These are phyloP conservation scores for Zoysia japonica DNA, from an alignment of 176 grass and related monocot species.

Conservation along the genomic window DNA sequence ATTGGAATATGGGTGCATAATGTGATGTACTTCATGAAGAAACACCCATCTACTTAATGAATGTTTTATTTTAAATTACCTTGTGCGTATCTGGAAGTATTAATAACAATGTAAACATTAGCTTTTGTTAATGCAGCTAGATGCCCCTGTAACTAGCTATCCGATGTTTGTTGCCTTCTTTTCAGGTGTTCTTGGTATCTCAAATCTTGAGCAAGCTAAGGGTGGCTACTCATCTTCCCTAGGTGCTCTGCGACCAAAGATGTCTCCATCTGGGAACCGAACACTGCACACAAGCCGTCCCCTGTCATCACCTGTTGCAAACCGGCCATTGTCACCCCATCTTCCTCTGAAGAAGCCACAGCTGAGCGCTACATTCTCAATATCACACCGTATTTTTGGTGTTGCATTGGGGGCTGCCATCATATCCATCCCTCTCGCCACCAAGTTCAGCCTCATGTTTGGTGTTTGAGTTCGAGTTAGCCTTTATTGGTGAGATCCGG, in stretches of 20 bases:
- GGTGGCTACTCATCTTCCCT: slow-evolving; percentile 23
- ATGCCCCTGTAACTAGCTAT: not conserved
- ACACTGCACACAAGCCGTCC: slow-evolving; percentile 48
- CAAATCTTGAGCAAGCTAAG: slow-evolving; percentile 38
- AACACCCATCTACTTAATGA: not conserved
- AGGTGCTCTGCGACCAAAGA: slow-evolving; percentile 24
- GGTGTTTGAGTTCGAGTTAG: slow-evolving; percentile 50
- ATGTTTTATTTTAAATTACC: not conserved
- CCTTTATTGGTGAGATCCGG: not conserved
- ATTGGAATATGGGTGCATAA: not conserved
- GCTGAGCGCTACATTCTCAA: slow-evolving; percentile 67
- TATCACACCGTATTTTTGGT: slow-evolving; percentile 82
- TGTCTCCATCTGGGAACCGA: slow-evolving; percentile 28
- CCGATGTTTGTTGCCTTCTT: not conserved
- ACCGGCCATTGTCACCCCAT: slow-evolving; percentile 77
- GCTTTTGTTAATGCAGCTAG: not conserved
- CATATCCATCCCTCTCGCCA: slow-evolving; percentile 59
- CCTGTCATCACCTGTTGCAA: slow-evolving; percentile 47
- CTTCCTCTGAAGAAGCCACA: slow-evolving; percentile 88
- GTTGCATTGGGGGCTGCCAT: slow-evolving; percentile 51
- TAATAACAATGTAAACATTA: not conserved
- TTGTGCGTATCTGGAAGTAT: not conserved
- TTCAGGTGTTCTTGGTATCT: slow-evolving; percentile 46
- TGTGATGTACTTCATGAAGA: not conserved
- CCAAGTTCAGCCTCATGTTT: slow-evolving; percentile 63